Base-by-base conservation (phyloP, 257 asterid species). In the Solanum gracilifrons region DNA sequence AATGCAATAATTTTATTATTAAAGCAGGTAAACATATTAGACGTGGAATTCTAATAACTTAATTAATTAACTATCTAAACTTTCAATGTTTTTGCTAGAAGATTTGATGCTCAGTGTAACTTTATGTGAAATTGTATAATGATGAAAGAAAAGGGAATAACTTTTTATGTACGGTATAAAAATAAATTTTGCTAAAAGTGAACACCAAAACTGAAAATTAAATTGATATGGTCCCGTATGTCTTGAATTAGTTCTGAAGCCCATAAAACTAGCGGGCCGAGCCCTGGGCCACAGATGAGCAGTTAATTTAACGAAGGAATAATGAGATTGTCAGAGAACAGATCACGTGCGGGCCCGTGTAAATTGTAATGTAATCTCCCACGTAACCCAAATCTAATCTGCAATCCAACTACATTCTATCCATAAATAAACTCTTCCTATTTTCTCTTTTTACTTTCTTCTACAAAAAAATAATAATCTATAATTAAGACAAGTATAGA, bases 301-400 rank as follows among this genome's bases (percentile, higher is more conserved):
- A 10, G 36, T 77, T 7, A 37, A 12, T 13, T 39, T 23, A 77
- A 48, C 64, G 58, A 55, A 43, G 35, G 83, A 25, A 25, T 27
- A 15, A 27, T 39, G 46, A 79, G 9, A 16, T 18, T 43, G 84
- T 58, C 69, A 62, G 69, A 46, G 29, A 9, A 9, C 29, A 27
- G 27, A 32, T 58, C 91, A 84, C 84, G 89, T 66, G 72, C 80
- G 18, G 82, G n/a, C 86, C 60, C 18, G 7, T 62, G 7, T 62
- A 62, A 62, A 62, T 23, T 66, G 74, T 66, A 27, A 13, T 86
- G 88, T 64, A 75, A 86, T 73, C 87, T 69, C 82, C 86, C 35
- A 87, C 83, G 89, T 51, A 41, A 21, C 89, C 74, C 3, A 64
- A 37, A 74, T 85, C 91, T 66, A 77, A 75, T 66, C 86, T 77